Evolutionary conservation across 768 basidiomycete species (phyloP).

Genomic region (Cubamyces sp.): DNA sequence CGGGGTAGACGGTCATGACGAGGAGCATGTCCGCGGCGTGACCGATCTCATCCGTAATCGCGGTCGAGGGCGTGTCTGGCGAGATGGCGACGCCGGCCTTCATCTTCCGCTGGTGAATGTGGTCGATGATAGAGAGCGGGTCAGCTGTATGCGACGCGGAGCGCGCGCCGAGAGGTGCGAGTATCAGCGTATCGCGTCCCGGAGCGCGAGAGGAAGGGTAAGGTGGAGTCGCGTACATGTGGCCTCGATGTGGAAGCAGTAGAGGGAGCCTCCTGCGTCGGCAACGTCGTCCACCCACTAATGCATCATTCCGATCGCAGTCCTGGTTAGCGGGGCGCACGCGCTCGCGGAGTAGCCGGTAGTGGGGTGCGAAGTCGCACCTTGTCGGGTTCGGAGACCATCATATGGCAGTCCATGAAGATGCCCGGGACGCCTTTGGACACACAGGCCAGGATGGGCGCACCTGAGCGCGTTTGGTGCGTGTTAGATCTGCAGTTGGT

Average conservation of each 20-base stretch:
- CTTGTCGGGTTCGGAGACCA: conserved; percentile 93
- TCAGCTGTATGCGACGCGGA: conserved; percentile 49
- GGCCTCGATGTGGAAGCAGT: conserved; percentile 97
- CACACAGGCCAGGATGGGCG: conserved; percentile 86
- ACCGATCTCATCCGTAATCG: conserved; percentile 87
- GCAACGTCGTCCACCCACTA: conserved; percentile 98
- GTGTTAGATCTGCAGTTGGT: conserved; percentile 4
- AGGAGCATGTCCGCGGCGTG: conserved; percentile 89
- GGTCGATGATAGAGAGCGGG: conserved; percentile 73
- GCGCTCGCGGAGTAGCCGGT: neutral
- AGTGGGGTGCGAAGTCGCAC: conserved; percentile 42
- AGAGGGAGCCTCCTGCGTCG: conserved; percentile 91
- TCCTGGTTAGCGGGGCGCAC: conserved; percentile 2
- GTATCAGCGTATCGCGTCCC: neutral
- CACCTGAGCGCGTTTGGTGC: conserved; percentile 51
- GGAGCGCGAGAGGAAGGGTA: neutral
- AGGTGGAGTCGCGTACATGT: conserved; percentile 57
- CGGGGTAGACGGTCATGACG: conserved; percentile 98
- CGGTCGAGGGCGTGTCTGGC: conserved; percentile 87
- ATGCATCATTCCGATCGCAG: neutral
- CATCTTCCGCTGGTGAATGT: conserved; percentile 86
- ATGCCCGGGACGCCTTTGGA: conserved; percentile 88
- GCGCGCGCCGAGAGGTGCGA: neutral
- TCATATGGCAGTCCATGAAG: conserved; percentile 99
- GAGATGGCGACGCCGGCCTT: conserved; percentile 96